Conservation (phyloP, 2,329 filamentous ascomycete genomes). For the Hypoxylon sp. region DNA sequence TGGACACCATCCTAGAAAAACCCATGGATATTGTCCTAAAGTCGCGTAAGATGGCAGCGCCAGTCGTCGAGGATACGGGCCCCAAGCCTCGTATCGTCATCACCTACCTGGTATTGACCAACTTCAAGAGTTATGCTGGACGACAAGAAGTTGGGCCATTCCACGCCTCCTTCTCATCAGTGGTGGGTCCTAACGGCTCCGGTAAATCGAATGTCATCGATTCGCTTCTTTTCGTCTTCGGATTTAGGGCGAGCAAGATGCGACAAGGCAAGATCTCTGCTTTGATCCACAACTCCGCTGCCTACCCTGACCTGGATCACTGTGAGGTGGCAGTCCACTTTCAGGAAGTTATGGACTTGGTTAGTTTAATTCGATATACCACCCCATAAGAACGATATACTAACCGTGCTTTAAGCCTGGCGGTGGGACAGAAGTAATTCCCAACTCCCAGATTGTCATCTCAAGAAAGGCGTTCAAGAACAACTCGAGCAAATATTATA, state of each 20-base stretch:
- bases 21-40: constrained; percentile 96
- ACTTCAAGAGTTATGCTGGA: constrained; percentile 99
- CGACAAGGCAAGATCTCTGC: constrained; percentile 98
- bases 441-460: constrained; percentile 87
- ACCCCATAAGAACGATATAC: constrained; percentile 13
- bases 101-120: constrained; percentile 90
- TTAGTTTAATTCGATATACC: constrained; percentile 53
- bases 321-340: constrained; percentile 99
- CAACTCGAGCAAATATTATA: constrained; percentile 98
- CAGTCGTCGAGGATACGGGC: constrained; percentile 79
- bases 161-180: constrained; percentile 96
- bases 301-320: constrained; percentile 85
- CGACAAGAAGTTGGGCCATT: constrained; percentile 96
- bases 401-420: constrained; percentile 67
- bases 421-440: constrained; percentile 81
- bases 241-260: constrained; percentile 99
- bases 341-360: constrained; percentile 90
- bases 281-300: constrained; percentile 95
- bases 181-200: constrained; percentile 97
- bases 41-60: constrained; percentile 78
- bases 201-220: constrained; percentile 99
- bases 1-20: constrained; percentile 84
- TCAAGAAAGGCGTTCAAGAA: constrained; percentile 97
- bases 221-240: constrained; percentile 97
- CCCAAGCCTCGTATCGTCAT: constrained; percentile 93